Percentiles rank a stretch among this genome's conserved stretches.
Conservation (phyloP, 202 grass and related monocot genomes). For the Eragrostis tef region DNA sequence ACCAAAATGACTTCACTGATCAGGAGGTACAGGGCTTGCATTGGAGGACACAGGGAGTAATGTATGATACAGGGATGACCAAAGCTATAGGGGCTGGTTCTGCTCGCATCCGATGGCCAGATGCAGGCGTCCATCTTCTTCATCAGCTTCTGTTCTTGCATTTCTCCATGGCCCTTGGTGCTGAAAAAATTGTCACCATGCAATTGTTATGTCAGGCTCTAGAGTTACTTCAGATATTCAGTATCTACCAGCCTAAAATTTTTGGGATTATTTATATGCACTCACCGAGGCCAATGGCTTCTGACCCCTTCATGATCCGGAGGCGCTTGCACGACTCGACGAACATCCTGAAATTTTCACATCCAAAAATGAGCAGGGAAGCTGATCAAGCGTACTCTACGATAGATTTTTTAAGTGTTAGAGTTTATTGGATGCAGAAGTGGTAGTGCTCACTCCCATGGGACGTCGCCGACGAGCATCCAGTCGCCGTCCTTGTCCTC, state of each 20-base stretch:
- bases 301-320: slow-evolving; percentile 84
- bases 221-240: neutral
- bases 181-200: slow-evolving; percentile 43
- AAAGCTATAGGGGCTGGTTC: slow-evolving; percentile 26
- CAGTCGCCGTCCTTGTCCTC: slow-evolving; percentile 92
- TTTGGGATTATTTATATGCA: neutral
- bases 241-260: neutral
- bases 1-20: slow-evolving; percentile 57
- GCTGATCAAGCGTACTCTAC: neutral
- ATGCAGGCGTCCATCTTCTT: slow-evolving; percentile 22
- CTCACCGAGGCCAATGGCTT: slow-evolving; percentile 84
- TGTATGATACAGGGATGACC: slow-evolving; percentile 59
- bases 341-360: slow-evolving; percentile 67
- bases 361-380: neutral
- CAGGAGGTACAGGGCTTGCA: slow-evolving; percentile 49
- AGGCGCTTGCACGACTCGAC: slow-evolving; percentile 89
- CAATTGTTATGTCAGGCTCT: neutral
- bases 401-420: neutral
- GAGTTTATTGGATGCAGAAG: neutral
- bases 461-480: slow-evolving; percentile 90
- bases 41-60: slow-evolving; percentile 28
- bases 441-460: slow-evolving; percentile 68
- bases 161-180: slow-evolving; percentile 89
- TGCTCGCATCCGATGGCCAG: slow-evolving; percentile 27
- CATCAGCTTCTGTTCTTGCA: slow-evolving; percentile 80